phyloP scores from a whole-genome alignment of 352 stramenopile species.

The Globisporangium echinulatum region DNA sequence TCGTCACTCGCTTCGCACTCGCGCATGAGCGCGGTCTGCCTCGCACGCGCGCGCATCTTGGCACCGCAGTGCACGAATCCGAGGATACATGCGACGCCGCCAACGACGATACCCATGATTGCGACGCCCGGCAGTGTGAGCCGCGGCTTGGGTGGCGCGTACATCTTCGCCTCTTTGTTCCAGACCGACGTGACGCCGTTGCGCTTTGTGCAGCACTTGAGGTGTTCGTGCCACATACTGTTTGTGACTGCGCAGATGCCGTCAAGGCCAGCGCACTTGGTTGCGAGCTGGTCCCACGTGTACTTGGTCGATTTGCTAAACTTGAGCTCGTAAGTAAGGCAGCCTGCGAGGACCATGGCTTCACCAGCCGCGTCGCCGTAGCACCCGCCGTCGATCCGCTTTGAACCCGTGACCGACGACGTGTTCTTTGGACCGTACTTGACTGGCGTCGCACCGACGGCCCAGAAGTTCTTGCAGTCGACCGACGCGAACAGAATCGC shows the following conservation, averaged over 20 bases:
- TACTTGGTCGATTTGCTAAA: slow-evolving; percentile 73
- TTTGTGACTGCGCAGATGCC: slow-evolving; percentile 80
- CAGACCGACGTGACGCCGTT: slow-evolving; percentile 54
- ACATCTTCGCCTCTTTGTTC: slow-evolving; percentile 62
- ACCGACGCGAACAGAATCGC: slow-evolving; percentile 75
- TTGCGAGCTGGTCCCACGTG: slow-evolving; percentile 67
- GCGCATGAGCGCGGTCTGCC: slow-evolving; percentile 76
- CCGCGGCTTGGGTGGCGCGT: slow-evolving; percentile 36
- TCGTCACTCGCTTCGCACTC: slow-evolving; percentile 84
- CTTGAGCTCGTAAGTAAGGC: slow-evolving; percentile 58
- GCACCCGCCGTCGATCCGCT: slow-evolving; percentile 79
- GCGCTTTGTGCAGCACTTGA: slow-evolving; percentile 70
- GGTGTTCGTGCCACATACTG: slow-evolving; percentile 69
- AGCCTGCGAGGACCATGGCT: slow-evolving; percentile 68
- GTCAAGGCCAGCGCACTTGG: slow-evolving; percentile 68
- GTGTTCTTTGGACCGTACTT: slow-evolving; percentile 51
- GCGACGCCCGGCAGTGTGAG: slow-evolving; percentile 54
- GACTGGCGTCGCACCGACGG: slow-evolving; percentile 63
- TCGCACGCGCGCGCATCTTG: slow-evolving; percentile 70
- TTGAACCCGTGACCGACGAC: slow-evolving; percentile 60
- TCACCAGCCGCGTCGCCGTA: slow-evolving; percentile 50
- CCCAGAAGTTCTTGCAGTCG: slow-evolving; percentile 81
- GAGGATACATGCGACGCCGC: slow-evolving; percentile 64
- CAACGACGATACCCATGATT: slow-evolving; percentile 74
- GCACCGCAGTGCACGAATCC: slow-evolving; percentile 69